phyloP scores from a whole-genome alignment of 495 filamentous ascomycete genomes.

The Penicillium fimorum region DNA sequence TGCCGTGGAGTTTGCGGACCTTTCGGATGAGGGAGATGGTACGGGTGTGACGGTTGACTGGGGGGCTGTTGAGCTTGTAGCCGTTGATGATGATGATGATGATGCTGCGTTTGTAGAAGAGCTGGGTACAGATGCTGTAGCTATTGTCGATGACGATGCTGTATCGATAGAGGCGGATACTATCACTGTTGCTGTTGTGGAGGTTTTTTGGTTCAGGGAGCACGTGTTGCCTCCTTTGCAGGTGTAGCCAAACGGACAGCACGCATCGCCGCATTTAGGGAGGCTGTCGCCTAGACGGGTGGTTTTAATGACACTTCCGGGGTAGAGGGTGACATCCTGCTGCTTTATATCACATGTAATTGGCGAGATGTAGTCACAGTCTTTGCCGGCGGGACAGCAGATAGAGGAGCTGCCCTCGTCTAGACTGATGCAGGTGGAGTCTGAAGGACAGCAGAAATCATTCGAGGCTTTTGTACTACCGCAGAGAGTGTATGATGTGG shows the following conservation, averaged over 20 bases:
- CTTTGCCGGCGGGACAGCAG: slow-evolving; percentile 67
- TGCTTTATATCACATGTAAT: slow-evolving; percentile 67
- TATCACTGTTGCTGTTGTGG: slow-evolving; percentile 28
- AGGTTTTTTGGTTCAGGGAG: slow-evolving; percentile 38
- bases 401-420: slow-evolving; percentile 67
- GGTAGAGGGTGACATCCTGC: slow-evolving; percentile 62
- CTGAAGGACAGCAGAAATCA: slow-evolving; percentile 72
- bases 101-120: neutral
- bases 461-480: slow-evolving; percentile 54
- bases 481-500: slow-evolving; percentile 51
- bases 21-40: slow-evolving; percentile 22
- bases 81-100: slow-evolving; percentile 14
- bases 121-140: slow-evolving; percentile 15
- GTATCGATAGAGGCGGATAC: slow-evolving; percentile 24
- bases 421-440: slow-evolving; percentile 61
- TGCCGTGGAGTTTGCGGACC: slow-evolving; percentile 19
- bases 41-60: slow-evolving; percentile 20
- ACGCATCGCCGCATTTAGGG: slow-evolving; percentile 56
- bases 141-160: slow-evolving; percentile 8
- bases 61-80: slow-evolving; percentile 21
- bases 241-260: slow-evolving; percentile 77
- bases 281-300: slow-evolving; percentile 57
- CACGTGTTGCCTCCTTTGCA: slow-evolving; percentile 54
- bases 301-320: slow-evolving; percentile 67
- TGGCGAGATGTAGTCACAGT: slow-evolving; percentile 64